Evolutionary conservation across 805 yeast species (phyloP).

Genomic region (Candida hungchunana): DNA sequence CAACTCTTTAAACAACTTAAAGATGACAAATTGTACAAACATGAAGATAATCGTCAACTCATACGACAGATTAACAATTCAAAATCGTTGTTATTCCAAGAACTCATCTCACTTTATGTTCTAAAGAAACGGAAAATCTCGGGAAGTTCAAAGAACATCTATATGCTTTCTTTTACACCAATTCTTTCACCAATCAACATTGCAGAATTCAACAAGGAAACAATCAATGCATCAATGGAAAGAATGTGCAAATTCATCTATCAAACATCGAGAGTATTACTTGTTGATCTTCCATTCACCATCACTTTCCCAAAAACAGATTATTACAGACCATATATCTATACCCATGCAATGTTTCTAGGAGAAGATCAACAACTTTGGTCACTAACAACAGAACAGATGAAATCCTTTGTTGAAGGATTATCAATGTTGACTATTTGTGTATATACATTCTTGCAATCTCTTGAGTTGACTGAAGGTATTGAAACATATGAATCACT

Average conservation of each 20-base stretch:
- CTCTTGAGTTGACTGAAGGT: conserved; percentile 14
- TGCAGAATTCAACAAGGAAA: conserved; percentile 17
- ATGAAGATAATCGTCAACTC: conserved; percentile 14
- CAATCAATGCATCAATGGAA: conserved; percentile 18
- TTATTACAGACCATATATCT: conserved; percentile 7
- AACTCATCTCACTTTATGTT: conserved; percentile 20
- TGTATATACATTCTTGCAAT: conserved; percentile 10
- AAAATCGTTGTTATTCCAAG: conserved; percentile 22
- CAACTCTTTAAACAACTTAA: neutral
- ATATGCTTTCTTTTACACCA: conserved; percentile 23
- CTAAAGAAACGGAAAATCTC: conserved; percentile 18
- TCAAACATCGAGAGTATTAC: conserved; percentile 16
- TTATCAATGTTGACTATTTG: conserved; percentile 17
- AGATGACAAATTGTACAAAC: conserved; percentile 9
- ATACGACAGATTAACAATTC: conserved; percentile 23
- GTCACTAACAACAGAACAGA: conserved; percentile 16
- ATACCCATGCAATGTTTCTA: conserved; percentile 8
- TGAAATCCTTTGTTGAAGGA: conserved; percentile 11
- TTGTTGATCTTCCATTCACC: conserved; percentile 16
- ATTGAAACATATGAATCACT: conserved; percentile 11
- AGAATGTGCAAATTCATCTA: conserved; percentile 17
- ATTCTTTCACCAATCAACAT: conserved; percentile 16
- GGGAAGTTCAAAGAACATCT: conserved; percentile 11
- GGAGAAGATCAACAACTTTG: conserved; percentile 8
- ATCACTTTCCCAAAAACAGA: conserved; percentile 6